Base-by-base conservation (phyloP, 306 rosid genomes). In the Coriaria nepalensis region DNA sequence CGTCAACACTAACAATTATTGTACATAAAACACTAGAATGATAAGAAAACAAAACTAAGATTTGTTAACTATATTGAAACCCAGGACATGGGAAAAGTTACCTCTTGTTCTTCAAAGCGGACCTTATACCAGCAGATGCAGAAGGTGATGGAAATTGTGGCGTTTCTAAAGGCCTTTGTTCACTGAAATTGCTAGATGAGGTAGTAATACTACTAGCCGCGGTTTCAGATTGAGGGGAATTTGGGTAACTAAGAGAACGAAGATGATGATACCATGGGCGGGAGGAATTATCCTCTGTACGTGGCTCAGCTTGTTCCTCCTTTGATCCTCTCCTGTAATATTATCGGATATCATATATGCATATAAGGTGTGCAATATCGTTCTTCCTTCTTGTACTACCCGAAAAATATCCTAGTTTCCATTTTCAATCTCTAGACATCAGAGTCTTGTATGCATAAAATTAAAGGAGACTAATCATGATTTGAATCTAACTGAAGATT, bases 221-320 rank as follows among this genome's bases (percentile, higher is more conserved):
- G 2, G 94, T 83, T 58, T 56, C 76, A n/a, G 94, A 83, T 43
- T 72, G 81, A 6, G 96, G 74, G 35, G 82, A 62, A 58, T 60
- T 44, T 0, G 85, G 70, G 10, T 87, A 71, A 60, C 62, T 73
- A 56, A 66, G 36, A 33, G 65, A 82, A 0, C 93, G 80, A 0
- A 83, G 72, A 43, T 94, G 83, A 3, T n/a, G n/a, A 76, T 80
- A 87, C 93, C 93, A 87, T 2, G 96, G 78, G 39, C 71, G 93
- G 8, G 94, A 52, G 37, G 83, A 38, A 65, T 71, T 77, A 40
- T 64, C 79, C 48, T 70, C 86, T 2, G 75, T 83, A 44, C 60
- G 81, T 0, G 72, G 49, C 79, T 73, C 68, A 48, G 77, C 10
- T 43, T 65, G 86, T 49, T 81, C 90, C 47, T 81, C 95, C 63